Evolutionary conservation across 2,329 filamentous ascomycete species (phyloP), one percentile per base, ranked within the genome.

Genomic region (Arachnopeziza araneosa): DNA sequence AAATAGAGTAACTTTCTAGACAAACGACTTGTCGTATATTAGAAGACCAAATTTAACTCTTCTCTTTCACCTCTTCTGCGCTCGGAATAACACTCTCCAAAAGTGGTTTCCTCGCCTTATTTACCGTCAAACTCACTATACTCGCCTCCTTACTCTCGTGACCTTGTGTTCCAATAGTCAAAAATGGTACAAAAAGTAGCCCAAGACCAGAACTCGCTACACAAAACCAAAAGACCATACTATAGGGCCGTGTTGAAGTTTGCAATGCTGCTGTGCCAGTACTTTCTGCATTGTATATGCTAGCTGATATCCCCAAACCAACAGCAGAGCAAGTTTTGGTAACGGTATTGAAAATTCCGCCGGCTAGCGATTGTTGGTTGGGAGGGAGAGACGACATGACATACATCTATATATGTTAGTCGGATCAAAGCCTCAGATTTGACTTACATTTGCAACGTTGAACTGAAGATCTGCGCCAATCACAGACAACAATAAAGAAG

Each of bases 401-500:
- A 64, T 88, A 89, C 84, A 89, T 87, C 79, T 85, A 62, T 19
- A 52, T n/a, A 24, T 2, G 36, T 61, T 24, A 36, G 9, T 21
- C 10, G 22, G 3, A 24, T 22, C 36, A 44, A 21, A 23, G 36
- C 17, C 3, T 19, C 10, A 14, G 36, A 17, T 8, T 44, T 19
- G 44, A 73, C 80, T 66, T 69, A 85, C 81, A 66, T 89, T 89
- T 1, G 83, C 82, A 21, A 89, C 85, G 60, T 88, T 88, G 71
- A 88, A 89, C 59, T 88, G 81, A 22, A 89, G 79, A 68, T 89
- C 87, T 0, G 85, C 85, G 0, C 86, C 87, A 1, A 87, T 75
- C 1, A 88, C 86, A 23, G 79, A 78, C 22, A 89, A 71, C 12
- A 85, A 71, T 26, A 88, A 71, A 0, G 79, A 79, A 0, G 86